Conservation (phyloP, 345 rosid species). For the Melastoma malabathricum region DNA sequence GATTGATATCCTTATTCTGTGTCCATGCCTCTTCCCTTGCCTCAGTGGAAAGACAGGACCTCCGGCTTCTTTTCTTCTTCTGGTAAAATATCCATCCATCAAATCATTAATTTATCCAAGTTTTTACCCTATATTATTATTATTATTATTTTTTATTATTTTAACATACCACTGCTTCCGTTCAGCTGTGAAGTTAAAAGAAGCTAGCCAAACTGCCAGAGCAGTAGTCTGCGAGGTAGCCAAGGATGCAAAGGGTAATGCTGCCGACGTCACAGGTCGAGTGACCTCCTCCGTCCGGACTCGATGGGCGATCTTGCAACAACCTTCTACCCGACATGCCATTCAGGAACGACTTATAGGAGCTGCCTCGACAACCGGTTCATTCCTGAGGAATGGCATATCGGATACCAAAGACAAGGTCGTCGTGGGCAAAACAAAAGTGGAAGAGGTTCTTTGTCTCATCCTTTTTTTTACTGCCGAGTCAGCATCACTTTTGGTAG, state of each 20-base stretch:
- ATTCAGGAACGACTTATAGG: conserved; percentile 68
- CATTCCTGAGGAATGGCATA: conserved; percentile 64
- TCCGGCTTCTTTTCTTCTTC: conserved; percentile 81
- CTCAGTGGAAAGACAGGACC: conserved; percentile 83
- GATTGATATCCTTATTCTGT: neutral
- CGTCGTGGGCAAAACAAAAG: conserved; percentile 73
- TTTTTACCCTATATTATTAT: neutral
- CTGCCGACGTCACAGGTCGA: conserved; percentile 65
- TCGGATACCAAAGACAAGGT: conserved; percentile 88
- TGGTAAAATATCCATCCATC: conserved; percentile 22
- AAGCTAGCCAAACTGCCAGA: conserved; percentile 79
- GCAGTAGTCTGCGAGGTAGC: conserved; percentile 74
- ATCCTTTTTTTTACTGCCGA: neutral
- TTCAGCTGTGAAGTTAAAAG: conserved; percentile 69
- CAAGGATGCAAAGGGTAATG: conserved; percentile 90
- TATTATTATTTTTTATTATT: conserved; percentile 1
- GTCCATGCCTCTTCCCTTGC: conserved; percentile 70
- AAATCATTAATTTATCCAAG: neutral
- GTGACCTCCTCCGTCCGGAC: conserved; percentile 57
- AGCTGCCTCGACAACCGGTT: conserved; percentile 87
- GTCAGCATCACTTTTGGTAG: neutral
- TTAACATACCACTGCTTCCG: conserved; percentile 7
- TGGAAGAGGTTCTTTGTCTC: conserved; percentile 63
- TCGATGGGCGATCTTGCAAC: conserved; percentile 73
- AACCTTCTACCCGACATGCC: conserved; percentile 75